phyloP scores from a whole-genome alignment of 768 basidiomycete species.

The Psilocybe cubensis region DNA sequence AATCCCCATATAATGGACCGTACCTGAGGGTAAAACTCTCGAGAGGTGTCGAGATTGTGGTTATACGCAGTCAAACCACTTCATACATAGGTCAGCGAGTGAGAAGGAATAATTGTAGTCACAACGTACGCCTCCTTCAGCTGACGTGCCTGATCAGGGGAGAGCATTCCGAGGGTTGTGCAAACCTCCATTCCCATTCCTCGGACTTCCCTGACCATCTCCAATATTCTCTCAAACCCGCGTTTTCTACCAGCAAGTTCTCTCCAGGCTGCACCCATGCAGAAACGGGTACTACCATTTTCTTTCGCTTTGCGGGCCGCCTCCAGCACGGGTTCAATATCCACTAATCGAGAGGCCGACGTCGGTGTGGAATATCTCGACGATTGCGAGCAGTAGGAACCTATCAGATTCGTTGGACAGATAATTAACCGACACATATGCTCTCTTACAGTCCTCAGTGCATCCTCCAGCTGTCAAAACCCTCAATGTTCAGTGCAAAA shows the following conservation, averaged over 20 bases:
- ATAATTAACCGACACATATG: background rate
- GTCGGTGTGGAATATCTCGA: slow-evolving; percentile 91
- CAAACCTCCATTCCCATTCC: slow-evolving; percentile 99
- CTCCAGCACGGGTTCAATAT: slow-evolving; percentile 89
- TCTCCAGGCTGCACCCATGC: slow-evolving; percentile 99
- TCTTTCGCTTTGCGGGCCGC: slow-evolving; percentile 93
- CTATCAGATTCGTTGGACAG: slow-evolving; percentile 37
- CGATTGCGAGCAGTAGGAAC: slow-evolving; percentile 98
- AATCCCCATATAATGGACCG: slow-evolving; percentile 11
- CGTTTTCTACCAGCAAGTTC: slow-evolving; percentile 91
- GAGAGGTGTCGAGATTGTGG: slow-evolving; percentile 97
- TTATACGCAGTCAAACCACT: slow-evolving; percentile 97
- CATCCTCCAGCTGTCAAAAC: slow-evolving; percentile 82
- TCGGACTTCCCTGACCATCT: slow-evolving; percentile 90
- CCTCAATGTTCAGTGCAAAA: slow-evolving; percentile 13
- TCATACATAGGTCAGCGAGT: slow-evolving; percentile 11
- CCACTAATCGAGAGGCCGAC: slow-evolving; percentile 83
- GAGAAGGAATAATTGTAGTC: background rate
- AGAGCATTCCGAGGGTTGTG: slow-evolving; percentile 97
- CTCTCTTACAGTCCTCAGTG: slow-evolving; percentile 83
- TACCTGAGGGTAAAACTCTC: slow-evolving; percentile 94
- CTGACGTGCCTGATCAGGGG: slow-evolving; percentile 87
- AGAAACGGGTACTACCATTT: slow-evolving; percentile 97
- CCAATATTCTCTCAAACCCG: slow-evolving; percentile 90
- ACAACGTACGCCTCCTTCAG: slow-evolving; percentile 87